Base-by-base conservation (phyloP, 2,329 filamentous ascomycete species). In the Teratosphaeria pseudoeucalypti region DNA sequence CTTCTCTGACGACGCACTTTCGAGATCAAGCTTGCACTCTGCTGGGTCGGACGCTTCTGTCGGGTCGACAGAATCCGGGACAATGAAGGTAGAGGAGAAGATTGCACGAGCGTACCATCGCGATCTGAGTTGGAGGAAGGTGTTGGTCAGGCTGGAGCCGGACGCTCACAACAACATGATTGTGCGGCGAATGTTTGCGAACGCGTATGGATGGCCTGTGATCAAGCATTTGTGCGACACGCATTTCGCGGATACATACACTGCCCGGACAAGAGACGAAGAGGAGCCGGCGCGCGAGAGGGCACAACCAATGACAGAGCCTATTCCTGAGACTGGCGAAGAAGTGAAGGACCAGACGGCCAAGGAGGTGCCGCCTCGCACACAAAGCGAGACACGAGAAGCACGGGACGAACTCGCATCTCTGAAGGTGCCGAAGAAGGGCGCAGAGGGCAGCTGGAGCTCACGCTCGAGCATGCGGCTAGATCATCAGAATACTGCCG, bases 101-200 rank as follows among this genome's bases (percentile, higher is more conserved):
- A 99, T 99, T 65, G 94, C 94, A 1, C 84, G 94, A 54, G 94
- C 91, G 14, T 99, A 99, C 75, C 94, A 99, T 73, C 85, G 86
- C 12, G 90, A 90, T 63, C 76, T 99, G 23, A 89, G 90, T 1
- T 99, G 94, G 94, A 88, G 94, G 54, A 99, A 99, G 72, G 94
- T 99, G 1, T 83, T 99, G 3, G 94, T 99, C 14, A 88, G 94
- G 58, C 80, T 99, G 2, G 92, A 99, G 71, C 94, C 94, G 0
- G 94, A 99, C 74, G 94, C 94, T 0, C 94, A 99, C 77, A 99
- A 99, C 75, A 99, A 99, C 73, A 95, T 99, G 65, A 88, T 97
- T 61, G 94, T 99, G 27, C 87, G 94, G 16, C 87, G 94, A 59
- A 95, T 91, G 86, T 99, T 99, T 72, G 87, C 91, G 59, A 99